A percentile compares a stretch with the other conserved stretches of the same genome.
These are phyloP conservation scores for Ascochyta lentis DNA, from an alignment of 2,329 filamentous ascomycete genomes.

Conservation along the genomic window DNA sequence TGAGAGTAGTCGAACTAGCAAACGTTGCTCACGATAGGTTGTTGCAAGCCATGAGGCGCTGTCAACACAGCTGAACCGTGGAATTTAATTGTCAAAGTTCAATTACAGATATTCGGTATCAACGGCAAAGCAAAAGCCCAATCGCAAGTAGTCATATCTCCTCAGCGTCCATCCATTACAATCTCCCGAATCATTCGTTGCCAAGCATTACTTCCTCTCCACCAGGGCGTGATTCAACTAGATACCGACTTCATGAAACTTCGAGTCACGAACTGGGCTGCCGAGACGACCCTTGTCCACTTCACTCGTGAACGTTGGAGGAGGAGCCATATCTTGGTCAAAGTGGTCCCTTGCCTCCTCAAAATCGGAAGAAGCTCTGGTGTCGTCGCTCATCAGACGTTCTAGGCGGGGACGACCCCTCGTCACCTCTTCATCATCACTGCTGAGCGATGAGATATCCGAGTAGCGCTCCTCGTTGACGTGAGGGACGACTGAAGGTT, in stretches of 20 bases:
- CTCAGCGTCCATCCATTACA: slow-evolving; percentile 9
- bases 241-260: slow-evolving; percentile 44
- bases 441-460: slow-evolving; percentile 47
- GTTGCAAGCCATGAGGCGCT: background rate
- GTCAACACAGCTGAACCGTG: background rate
- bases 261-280: slow-evolving; percentile 44
- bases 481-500: slow-evolving; percentile 23
- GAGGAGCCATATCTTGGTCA: slow-evolving; percentile 54
- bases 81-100: background rate
- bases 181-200: slow-evolving; percentile 1
- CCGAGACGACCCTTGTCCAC: slow-evolving; percentile 33
- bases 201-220: background rate
- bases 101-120: slow-evolving; percentile 8
- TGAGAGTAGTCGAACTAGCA: background rate
- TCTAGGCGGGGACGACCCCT: slow-evolving; percentile 33
- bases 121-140: slow-evolving; percentile 2
- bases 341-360: slow-evolving; percentile 61
- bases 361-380: slow-evolving; percentile 52
- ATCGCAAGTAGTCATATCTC: background rate
- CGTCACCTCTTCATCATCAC: slow-evolving; percentile 16
- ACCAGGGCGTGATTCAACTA: slow-evolving; percentile 6
- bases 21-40: background rate
- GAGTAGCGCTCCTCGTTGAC: slow-evolving; percentile 29
- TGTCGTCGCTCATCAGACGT: slow-evolving; percentile 36
- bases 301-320: slow-evolving; percentile 47